Evolutionary conservation across 805 yeast genomes (phyloP), one percentile per base, ranked within the genome.

Genomic region (Starmerella tilneyi): DNA sequence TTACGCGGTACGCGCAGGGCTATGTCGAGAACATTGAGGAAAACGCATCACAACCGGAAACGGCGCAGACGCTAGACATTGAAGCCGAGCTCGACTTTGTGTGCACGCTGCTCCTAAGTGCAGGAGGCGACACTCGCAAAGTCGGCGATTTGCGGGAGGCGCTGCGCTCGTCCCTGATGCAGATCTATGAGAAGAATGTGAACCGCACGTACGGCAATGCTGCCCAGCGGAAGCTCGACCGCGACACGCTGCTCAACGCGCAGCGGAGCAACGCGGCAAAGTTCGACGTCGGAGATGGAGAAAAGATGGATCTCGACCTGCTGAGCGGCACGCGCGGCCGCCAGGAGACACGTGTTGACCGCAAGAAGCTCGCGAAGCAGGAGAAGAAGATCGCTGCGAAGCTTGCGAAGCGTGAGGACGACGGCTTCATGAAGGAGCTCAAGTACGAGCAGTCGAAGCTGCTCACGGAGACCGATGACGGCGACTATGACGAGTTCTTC

Each of bases 361-460:
- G 82, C 72, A 88, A 86, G 78, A 92, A 92, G 65, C 77, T 92
- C 58, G 96, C 88, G 61, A 92, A 89, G 65, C 98, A 96, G 47
- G 99, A 92, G 69, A 78, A 86, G 59, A 92, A 92, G 71, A 88
- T 92, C 61, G 96, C 96, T 19, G 89, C 94, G 61, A 92, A 92
- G 68, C 89, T 92, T 50, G 96, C 96, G 32, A 89, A 89, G 70
- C 74, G 86, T 55, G 55, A 59, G 55, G 44, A 56, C 51, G 41
- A 43, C n/a, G 58, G 59, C 5, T 56, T 56, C 47, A 56, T 56
- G 60, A 48, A 51, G 47, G 60, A 56, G 27, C 62, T 63, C 30
- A 56, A 60, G 46, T 63, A 63, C 53, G 66, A 92, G 65, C 95
- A 96, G n/a, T 86, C 96, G 33, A 86, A 83, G 66, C 72, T 92